phyloP scores from a whole-genome alignment of 2,329 filamentous ascomycete genomes.

The Magnaporthiopsis rhizophila region DNA sequence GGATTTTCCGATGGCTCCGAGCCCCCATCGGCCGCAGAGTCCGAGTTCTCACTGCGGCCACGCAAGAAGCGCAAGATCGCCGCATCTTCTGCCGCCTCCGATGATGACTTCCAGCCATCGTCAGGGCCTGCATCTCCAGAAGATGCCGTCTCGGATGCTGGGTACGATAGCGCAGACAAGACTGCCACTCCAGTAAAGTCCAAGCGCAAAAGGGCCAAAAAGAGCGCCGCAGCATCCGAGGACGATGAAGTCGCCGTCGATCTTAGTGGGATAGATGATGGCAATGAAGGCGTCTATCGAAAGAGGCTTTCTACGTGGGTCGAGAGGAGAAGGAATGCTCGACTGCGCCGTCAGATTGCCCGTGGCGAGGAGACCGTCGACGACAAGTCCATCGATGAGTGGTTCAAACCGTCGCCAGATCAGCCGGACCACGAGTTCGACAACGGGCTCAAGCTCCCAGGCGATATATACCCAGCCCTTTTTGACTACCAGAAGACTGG shows the following conservation, averaged over 20 bases:
- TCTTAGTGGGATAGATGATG: conserved; percentile 68
- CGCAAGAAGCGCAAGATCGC: conserved; percentile 45
- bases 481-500: conserved; percentile 98
- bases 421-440: conserved; percentile 68
- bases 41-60: conserved; percentile 50
- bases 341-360: conserved; percentile 25
- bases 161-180: conserved; percentile 12
- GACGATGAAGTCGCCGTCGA: conserved; percentile 34
- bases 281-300: conserved; percentile 76
- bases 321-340: conserved; percentile 34
- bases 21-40: conserved; percentile 28
- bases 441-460: conserved; percentile 72
- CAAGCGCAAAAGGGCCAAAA: conserved; percentile 27
- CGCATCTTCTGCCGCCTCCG: conserved; percentile 25
- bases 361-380: conserved; percentile 27
- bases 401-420: conserved; percentile 80
- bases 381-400: conserved; percentile 51
- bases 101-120: conserved; percentile 37
- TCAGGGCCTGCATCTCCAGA: conserved; percentile 13
- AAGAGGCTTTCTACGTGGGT: conserved; percentile 70
- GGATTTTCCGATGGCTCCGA: conserved; percentile 54
- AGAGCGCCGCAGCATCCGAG: conserved; percentile 3
- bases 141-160: conserved; percentile 24
- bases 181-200: conserved; percentile 23
- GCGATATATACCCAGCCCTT: conserved; percentile 84